Evolutionary conservation across 495 filamentous ascomycete species (phyloP), one percentile per base, ranked within the genome.

Genomic region (Jackrogersella minutella): DNA sequence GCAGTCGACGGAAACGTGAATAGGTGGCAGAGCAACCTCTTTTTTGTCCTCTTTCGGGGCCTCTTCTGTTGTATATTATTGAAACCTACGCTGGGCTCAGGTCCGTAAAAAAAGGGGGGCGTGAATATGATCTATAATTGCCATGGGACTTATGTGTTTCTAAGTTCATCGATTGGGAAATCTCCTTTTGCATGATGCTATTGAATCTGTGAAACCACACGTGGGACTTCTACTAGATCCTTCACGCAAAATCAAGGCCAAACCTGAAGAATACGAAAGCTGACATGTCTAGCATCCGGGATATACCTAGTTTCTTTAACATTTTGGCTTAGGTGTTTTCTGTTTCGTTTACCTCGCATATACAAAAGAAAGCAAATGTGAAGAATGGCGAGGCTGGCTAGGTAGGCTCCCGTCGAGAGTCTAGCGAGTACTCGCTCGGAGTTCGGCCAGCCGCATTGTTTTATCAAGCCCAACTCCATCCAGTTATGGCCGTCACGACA

Each of bases 41-140:
- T 33, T 31, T 13, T 39, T 19, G 34, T 37, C 44, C n/a, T 22
- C 16, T 14, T 26, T 11, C 26, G 62, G 60, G 51, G 22, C 19
- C 60, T 67, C 49, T 70, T 60, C 66, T 68, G 57, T 68, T 72
- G 72, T 74, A 74, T 72, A 74, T 70, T 72, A 74, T 72, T 72
- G 62, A 67, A 54, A 59, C 46, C 37, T 70, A 63, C 50, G 21
- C 34, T 46, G 44, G 22, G 58, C 68, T 58, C 24, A 36, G 40
- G 58, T 58, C 58, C 53, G 50, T 41, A 30, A 52, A 66, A 66
- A 66, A 58, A n/a, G n/a, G 52, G 53, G 63, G 49, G 62, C 47
- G 58, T 57, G 41, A 70, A 63, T 67, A 70, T 70, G 68, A 70
- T 67, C 37, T 63, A n/a, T n/a, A 67, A 63, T 70, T 66, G 17